Conservation (phyloP, 2,329 filamentous ascomycete species). For the Xylariaceae sp. region DNA sequence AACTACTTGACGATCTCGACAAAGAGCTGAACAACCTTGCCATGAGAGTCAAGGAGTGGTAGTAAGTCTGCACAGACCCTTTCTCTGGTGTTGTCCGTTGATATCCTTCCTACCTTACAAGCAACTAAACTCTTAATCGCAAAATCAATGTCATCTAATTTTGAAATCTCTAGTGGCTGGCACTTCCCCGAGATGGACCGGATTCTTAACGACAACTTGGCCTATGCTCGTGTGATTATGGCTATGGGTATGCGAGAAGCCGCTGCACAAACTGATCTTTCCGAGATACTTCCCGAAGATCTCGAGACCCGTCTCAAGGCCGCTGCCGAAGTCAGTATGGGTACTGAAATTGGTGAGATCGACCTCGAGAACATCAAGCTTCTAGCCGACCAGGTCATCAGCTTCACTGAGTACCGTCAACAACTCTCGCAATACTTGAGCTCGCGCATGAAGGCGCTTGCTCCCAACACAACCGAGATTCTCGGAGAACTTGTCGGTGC, state of each 20-base stretch:
- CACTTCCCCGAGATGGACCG: slow-evolving; percentile 98
- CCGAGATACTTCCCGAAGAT: slow-evolving; percentile 90
- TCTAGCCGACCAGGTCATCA: slow-evolving; percentile 88
- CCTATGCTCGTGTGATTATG: slow-evolving; percentile 84
- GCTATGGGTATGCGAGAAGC: slow-evolving; percentile 86
- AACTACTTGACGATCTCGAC: slow-evolving; percentile 90
- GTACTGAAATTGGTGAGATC: slow-evolving; percentile 89
- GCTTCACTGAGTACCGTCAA: slow-evolving; percentile 83
- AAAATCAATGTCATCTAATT: neutral
- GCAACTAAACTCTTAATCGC: neutral
- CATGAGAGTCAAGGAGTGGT: slow-evolving; percentile 99
- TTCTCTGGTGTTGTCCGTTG: neutral
- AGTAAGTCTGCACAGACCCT: slow-evolving; percentile 34
- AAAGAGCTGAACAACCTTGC: slow-evolving; percentile 99
- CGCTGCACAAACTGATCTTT: slow-evolving; percentile 71
- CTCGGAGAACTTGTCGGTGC: slow-evolving; percentile 93
- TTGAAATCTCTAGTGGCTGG: slow-evolving; percentile 59
- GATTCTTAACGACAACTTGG: slow-evolving; percentile 95
- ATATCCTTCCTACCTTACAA: neutral
- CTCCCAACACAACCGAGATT: slow-evolving; percentile 89
- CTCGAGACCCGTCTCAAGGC: slow-evolving; percentile 89
- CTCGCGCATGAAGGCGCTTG: slow-evolving; percentile 92
- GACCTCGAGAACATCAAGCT: slow-evolving; percentile 91
- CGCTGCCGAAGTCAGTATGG: slow-evolving; percentile 96
- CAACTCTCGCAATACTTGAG: slow-evolving; percentile 87